phyloP scores from a whole-genome alignment of 306 rosid genomes.

The Cajanus cajan region DNA sequence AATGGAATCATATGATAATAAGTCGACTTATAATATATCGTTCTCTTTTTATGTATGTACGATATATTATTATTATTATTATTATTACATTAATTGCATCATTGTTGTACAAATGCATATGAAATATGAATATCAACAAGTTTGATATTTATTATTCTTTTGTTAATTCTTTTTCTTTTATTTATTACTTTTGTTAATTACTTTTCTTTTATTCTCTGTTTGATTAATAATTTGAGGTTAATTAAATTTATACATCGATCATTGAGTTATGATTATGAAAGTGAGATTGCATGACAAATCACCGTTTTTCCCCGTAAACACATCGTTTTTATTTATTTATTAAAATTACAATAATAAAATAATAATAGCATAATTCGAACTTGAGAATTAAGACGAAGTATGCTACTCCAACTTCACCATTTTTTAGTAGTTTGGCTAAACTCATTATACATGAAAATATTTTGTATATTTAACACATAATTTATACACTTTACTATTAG shows the following conservation, averaged over 20 bases:
- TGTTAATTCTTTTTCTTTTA: neutral
- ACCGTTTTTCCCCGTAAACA: too few relatives aligned
- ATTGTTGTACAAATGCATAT: constrained; percentile 29
- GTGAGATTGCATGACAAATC: constrained; percentile 2
- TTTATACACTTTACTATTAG: too few relatives aligned
- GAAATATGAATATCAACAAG: constrained; percentile 13
- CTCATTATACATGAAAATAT: too few relatives aligned
- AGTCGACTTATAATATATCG: constrained; percentile 32
- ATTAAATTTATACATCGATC: neutral
- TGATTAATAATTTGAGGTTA: neutral
- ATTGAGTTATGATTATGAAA: constrained; percentile 13
- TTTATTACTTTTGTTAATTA: neutral
- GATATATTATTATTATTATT: constrained; percentile 35
- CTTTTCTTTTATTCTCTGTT: neutral
- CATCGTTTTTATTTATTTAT: too few relatives aligned
- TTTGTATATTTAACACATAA: too few relatives aligned
- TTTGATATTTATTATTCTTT: too few relatives aligned
- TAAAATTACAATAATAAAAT: too few relatives aligned
- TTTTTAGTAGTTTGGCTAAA: too few relatives aligned
- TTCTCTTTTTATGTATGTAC: constrained; percentile 35
- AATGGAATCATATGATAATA: constrained; percentile 26
- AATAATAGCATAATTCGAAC: too few relatives aligned
- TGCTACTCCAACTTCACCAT: too few relatives aligned
- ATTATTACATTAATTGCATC: neutral
- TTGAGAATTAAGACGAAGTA: too few relatives aligned